Conservation (phyloP, 2,329 filamentous ascomycete genomes). For the Daldinia eschscholtzii region DNA sequence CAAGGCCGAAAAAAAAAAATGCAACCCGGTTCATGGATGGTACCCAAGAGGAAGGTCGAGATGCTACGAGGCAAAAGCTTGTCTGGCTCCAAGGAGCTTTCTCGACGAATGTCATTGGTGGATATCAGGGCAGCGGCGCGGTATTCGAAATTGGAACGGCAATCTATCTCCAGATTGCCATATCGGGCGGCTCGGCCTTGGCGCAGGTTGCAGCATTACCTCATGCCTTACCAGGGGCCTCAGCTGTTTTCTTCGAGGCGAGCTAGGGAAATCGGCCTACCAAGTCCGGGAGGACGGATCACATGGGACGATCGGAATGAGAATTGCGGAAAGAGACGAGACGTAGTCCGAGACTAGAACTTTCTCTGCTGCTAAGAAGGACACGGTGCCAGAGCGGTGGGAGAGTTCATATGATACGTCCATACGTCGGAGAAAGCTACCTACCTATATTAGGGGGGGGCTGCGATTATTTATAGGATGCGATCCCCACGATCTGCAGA, state of each 20-base stretch:
- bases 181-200: constrained; percentile 38
- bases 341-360: constrained; percentile 10
- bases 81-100: constrained; percentile 25
- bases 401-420: constrained; percentile 3
- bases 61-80: constrained; percentile 27
- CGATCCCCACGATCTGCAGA: constrained; percentile 29
- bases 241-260: constrained; percentile 18
- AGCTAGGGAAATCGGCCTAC: constrained; percentile 37
- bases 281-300: constrained; percentile 25
- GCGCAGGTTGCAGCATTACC: constrained; percentile 15
- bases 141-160: constrained; percentile 41
- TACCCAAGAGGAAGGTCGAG: constrained; percentile 28
- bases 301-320: constrained; percentile 18
- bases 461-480: constrained; percentile 22
- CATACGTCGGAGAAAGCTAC: background rate
- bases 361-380: constrained; percentile 13
- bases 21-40: constrained; percentile 17
- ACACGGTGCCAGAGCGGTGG: constrained; percentile 15
- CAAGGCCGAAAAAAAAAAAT: background rate
- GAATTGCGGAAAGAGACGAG: constrained; percentile 3
- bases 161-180: constrained; percentile 46
- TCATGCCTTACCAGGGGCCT: constrained; percentile 9
- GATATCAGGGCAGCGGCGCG: constrained; percentile 26
- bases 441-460: background rate
- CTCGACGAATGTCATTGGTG: constrained; percentile 38